Evolutionary conservation across 176 grass and related monocot genomes (phyloP), one percentile per base, ranked within the genome.

Genomic region (Musa beccarii): DNA sequence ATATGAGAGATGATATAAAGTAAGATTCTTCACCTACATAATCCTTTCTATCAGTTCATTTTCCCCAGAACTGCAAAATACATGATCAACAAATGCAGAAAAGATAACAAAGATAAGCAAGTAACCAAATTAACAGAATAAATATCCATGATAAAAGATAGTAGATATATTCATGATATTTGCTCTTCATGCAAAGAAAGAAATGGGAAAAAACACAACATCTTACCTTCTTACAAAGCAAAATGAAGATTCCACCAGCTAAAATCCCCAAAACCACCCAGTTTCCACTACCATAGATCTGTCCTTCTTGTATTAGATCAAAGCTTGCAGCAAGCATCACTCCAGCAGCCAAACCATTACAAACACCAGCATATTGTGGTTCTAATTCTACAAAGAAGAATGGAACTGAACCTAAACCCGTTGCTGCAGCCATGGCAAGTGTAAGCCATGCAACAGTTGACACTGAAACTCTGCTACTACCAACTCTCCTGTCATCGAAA

Each of bases 311-410:
- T 63, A 98, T 82, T 12, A 98, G 84, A 74, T 98, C 95, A 24
- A 98, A 98, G 80, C 95, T 98, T 3, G 95, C 95, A 0, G 95
- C 95, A 57, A 98, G 77, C 90, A 98, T 98, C 22, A 98, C 95
- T 73, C 95, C 95, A 0, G 90, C 90, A 0, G 95, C 95, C 20
- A 98, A 55, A 9, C 95, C 95, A 76, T 98, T 98, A 68, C 95
- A 98, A 6, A 98, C 68, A 56, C 95, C 94, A 0, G 90, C 88
- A 90, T 88, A 93, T 61, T 98, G 88, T 2, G 86, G 81, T 51
- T 93, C 95, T 69, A 98, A 73, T 73, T 98, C 95, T 28, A 98
- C 75, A 82, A 98, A 98, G 55, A 98, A 98, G 82, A 98, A 93
- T 0, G 95, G 95, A 65, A 98, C 13, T 0, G 95, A 82, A 26